Percentiles rank a stretch among this genome's conserved stretches.
Conservation (phyloP, 352 stramenopile species). For the Pythium graminicola region DNA sequence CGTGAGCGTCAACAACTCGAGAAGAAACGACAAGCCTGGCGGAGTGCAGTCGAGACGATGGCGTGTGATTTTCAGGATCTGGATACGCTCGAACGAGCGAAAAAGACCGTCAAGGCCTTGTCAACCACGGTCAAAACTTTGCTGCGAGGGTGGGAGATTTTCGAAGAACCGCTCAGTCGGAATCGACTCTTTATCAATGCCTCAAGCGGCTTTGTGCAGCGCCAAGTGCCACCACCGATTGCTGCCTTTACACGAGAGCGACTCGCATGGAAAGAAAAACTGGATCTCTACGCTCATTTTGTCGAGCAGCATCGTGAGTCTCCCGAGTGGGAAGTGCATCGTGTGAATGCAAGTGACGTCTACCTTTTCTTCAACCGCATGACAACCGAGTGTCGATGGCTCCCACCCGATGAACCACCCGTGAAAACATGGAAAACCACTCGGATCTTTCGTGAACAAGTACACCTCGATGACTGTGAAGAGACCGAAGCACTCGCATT, state of each 20-base stretch:
- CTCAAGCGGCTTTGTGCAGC: constrained; percentile 53
- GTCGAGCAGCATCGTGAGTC: constrained; percentile 42
- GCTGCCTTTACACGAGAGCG: constrained; percentile 24
- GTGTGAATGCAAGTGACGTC: constrained; percentile 43
- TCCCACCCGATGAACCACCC: constrained; percentile 31
- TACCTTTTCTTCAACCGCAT: constrained; percentile 75
- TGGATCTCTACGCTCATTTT: constrained; percentile 35
- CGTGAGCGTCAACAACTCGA: constrained; percentile 33
- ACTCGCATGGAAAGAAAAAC: constrained; percentile 66
- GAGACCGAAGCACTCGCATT: constrained; percentile 39
- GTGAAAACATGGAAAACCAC: constrained; percentile 43
- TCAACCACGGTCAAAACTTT: not conserved
- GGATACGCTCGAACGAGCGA: constrained; percentile 39
- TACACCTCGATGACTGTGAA: constrained; percentile 41
- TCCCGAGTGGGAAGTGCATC: constrained; percentile 56
- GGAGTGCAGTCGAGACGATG: constrained; percentile 36
- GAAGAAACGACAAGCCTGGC: constrained; percentile 30
- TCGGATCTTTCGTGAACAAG: constrained; percentile 42
- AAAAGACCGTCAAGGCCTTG: constrained; percentile 28
- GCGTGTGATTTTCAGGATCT: constrained; percentile 42
- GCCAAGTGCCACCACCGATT: constrained; percentile 45
- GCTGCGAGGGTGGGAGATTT: constrained; percentile 37
- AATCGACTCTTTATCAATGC: constrained; percentile 64
- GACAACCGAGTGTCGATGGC: constrained; percentile 49
- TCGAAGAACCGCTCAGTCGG: constrained; percentile 43